Base-by-base conservation (phyloP, 169 alveolate species). In the Cryptosporidium sp. region DNA sequence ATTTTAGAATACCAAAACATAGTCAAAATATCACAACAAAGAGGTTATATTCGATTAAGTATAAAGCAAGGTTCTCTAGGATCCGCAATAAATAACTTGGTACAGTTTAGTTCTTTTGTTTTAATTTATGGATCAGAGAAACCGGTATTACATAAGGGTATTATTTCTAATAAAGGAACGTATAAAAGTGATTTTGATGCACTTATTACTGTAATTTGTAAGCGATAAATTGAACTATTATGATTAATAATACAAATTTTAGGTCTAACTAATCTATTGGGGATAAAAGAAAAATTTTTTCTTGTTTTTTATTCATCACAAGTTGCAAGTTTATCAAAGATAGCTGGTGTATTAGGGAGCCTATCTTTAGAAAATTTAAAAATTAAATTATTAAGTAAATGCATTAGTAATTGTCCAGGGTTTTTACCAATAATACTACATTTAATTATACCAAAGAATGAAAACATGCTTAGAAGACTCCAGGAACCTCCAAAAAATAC, bases 11-110 rank as follows among this genome's bases (percentile, higher is more conserved):
- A 70, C 18, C 84, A 70, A 70, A 70, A 43, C 23, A 45, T 70
- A 37, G 84, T 70, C 6, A 70, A 70, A 48, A 70, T 70, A n/a
- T 70, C 84, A 3, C 84, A 70, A 41, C 84, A 70, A 48, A 70
- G 84, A 45, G 68, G 84, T 41, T 70, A 70, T 70, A 70, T 70
- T 26, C 31, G 84, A 39, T 21, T 70, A 43, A 43, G 59, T 43
- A 48, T 70, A 18, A 70, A 70, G n/a, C 61, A 70, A 8, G 84
- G 84, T 37, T 43, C 65, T 70, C 18, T 70, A 10, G 65, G 65
- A 10, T 48, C 61, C 43, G 43, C 67, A 21, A 48, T 70, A 1
- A 70, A 45, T 29, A 37, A 23, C 14, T 6, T 68, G 18, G 52
- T 68, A 14, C 41, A 43, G 37, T 70, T 4, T n/a, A 43, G 84